Base-by-base conservation (phyloP, 2,329 filamentous ascomycete genomes). In the Fusarium illudens region DNA sequence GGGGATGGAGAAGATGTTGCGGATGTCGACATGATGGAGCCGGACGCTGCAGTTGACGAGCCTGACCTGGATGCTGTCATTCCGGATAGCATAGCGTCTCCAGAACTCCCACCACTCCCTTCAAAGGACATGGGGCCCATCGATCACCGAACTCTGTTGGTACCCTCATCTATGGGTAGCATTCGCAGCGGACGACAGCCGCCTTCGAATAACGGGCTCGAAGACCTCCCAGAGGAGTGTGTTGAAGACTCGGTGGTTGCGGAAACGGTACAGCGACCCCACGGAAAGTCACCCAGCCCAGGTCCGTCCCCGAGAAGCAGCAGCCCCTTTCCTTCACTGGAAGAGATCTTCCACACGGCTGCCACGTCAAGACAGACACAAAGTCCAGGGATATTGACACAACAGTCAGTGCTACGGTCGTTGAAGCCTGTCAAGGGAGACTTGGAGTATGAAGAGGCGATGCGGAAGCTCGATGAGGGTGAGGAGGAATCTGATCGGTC, bases 111-210 rank as follows among this genome's bases (percentile, higher is more conserved):
- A 36, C 36, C 60, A 11, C 46, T 59, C n/a, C 52, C 59, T 17
- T 62, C 48, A 29, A 68, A 65, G 13, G 46, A 55, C 6, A 20
- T 58, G 22, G 20, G 42, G 44, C 11, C 37, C 10, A 32, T 55
- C 32, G 65, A 62, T 9, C 42, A 70, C 33, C 60, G 52, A 33
- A 33, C 61, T 22, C 39, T 64, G 25, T 19, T 48, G 6, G 65
- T 72, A 4, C 63, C 68, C 15, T 68, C 68, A 6, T 73, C 73
- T 29, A 73, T 73, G 9, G 79, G 78, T 61, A 86, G 81, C 68
- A 73, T 79, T 67, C 78, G 48, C 62, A 86, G 81, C 70, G 85
- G 84, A 22, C 80, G 84, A 13, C 86, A 87, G 60, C 81, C 82
- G 4, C 83, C 85, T 58, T 81, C 79, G 6, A 73, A 78, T 12